A percentile compares a stretch with the other conserved stretches of the same genome.
These are phyloP conservation scores for Maudiozyma humilis DNA, from an alignment of 1,139 yeast species.

Conservation along the genomic window DNA sequence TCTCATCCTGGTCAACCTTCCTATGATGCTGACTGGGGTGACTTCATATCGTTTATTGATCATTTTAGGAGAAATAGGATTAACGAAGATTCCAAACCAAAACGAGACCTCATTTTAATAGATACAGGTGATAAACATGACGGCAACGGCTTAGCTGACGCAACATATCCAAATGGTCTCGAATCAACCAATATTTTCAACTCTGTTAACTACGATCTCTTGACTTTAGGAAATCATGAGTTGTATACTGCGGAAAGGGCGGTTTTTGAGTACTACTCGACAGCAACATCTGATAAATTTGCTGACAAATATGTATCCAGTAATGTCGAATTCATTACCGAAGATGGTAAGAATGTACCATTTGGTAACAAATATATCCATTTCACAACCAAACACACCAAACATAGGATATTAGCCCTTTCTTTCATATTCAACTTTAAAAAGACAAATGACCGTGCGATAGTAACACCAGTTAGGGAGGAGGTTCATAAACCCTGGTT, in stretches of 20 bases:
- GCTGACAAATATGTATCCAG: conserved; percentile 66
- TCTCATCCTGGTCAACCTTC: conserved; percentile 74
- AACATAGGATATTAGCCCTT: conserved; percentile 52
- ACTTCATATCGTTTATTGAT: conserved; percentile 60
- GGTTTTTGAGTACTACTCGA: conserved; percentile 51
- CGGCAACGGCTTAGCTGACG: conserved; percentile 82
- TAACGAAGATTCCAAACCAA: conserved; percentile 21
- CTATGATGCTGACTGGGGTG: conserved; percentile 90
- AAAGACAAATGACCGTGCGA: conserved; percentile 50
- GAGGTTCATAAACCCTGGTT: conserved; percentile 62
- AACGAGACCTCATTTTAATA: conserved; percentile 59
- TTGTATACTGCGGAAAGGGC: conserved; percentile 66
- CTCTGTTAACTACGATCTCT: conserved; percentile 61
- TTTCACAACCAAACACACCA: conserved; percentile 52
- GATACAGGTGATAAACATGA: conserved; percentile 95
- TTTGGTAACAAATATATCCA: conserved; percentile 62
- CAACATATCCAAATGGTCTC: conserved; percentile 62
- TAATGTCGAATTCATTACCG: conserved; percentile 61
- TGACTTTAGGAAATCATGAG: conserved; percentile 91
- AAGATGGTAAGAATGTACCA: conserved; percentile 46
- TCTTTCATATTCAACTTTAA: conserved; percentile 76
- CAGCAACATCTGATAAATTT: conserved; percentile 43
- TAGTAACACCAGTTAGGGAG: conserved; percentile 55
- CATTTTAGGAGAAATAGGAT: conserved; percentile 42
- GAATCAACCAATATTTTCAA: conserved; percentile 56